These are phyloP conservation scores for Pseudoneurospora amorphoporcata DNA, from an alignment of 495 filamentous ascomycete genomes.

Conservation along the genomic window DNA sequence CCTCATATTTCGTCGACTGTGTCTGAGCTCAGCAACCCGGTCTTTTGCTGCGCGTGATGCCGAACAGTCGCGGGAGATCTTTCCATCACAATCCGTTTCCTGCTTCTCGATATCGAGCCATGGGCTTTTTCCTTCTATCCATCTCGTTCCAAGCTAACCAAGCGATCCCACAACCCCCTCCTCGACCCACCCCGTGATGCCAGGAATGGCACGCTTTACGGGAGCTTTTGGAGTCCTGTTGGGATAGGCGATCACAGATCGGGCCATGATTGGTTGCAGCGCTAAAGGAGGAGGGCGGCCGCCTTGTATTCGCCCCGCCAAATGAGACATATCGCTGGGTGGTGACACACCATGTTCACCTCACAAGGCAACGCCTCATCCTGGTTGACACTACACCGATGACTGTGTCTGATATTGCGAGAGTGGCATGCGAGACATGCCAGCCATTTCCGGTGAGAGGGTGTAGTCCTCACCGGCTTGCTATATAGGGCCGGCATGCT, in stretches of 20 bases:
- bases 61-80: not conserved
- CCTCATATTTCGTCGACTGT: not conserved
- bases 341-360: conserved; percentile 11
- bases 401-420: conserved; percentile 9
- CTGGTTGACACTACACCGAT: conserved; percentile 10
- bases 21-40: not conserved
- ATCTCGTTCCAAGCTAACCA: not conserved
- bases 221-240: conserved; percentile 2
- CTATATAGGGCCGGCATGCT: not conserved
- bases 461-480: not conserved
- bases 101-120: not conserved
- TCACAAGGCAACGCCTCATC: conserved; percentile 13
- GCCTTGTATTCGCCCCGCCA: conserved; percentile 15
- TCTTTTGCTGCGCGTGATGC: not conserved
- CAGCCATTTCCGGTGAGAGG: conserved; percentile 2
- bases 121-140: not conserved
- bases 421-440: not conserved
- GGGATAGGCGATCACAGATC: not conserved
- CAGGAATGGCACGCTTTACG: not conserved
- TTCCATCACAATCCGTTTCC: not conserved
- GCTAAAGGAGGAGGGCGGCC: conserved; percentile 3
- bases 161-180: not conserved
- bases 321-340: conserved; percentile 9
- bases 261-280: not conserved
- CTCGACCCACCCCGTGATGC: conserved; percentile 1